phyloP scores from a whole-genome alignment of 78 protist species.

The Planoprotostelium fungivorum region DNA sequence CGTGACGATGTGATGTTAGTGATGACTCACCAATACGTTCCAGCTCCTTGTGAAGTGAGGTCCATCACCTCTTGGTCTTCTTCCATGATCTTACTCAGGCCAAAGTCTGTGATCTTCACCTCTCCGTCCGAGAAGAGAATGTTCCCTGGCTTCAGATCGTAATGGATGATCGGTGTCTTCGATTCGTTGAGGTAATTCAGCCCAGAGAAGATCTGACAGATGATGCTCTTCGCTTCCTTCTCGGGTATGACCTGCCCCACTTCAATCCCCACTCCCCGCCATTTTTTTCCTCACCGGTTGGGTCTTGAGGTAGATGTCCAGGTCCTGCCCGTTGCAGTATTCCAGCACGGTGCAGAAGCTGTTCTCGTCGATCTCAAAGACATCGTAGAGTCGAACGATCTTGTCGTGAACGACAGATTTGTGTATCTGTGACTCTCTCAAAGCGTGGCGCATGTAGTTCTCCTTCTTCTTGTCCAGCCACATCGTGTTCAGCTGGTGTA shows the following conservation, averaged over 20 bases:
- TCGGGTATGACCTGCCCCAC: conserved; percentile 30
- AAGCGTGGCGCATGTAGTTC: conserved; percentile 66
- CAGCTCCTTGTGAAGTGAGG: conserved; percentile 81
- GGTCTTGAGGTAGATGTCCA: conserved; percentile 50
- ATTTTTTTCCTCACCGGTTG: conserved; percentile 3
- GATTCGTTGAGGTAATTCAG: conserved; percentile 64
- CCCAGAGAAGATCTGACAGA: conserved; percentile 63
- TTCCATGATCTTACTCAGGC: conserved; percentile 78
- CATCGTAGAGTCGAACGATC: conserved; percentile 70
- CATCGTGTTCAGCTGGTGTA: conserved; percentile 70
- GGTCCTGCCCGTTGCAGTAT: conserved; percentile 67
- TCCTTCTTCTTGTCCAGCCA: conserved; percentile 70
- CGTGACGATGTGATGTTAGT: too few species aligned
- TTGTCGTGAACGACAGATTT: conserved; percentile 46
- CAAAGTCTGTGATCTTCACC: conserved; percentile 83
- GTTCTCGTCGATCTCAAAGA: conserved; percentile 36
- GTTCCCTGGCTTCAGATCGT: conserved; percentile 94
- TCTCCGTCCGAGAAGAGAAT: conserved; percentile 46
- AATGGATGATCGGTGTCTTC: conserved; percentile 78
- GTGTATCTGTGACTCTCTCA: conserved; percentile 83
- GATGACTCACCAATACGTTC: conserved; percentile 79
- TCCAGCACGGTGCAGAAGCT: conserved; percentile 80
- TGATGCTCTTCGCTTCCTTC: conserved; percentile 60
- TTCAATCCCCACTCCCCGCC: not conserved
- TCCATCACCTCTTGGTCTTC: conserved; percentile 2